phyloP scores from a whole-genome alignment of 2,329 filamentous ascomycete species.

The Aureobasidium sp. region DNA sequence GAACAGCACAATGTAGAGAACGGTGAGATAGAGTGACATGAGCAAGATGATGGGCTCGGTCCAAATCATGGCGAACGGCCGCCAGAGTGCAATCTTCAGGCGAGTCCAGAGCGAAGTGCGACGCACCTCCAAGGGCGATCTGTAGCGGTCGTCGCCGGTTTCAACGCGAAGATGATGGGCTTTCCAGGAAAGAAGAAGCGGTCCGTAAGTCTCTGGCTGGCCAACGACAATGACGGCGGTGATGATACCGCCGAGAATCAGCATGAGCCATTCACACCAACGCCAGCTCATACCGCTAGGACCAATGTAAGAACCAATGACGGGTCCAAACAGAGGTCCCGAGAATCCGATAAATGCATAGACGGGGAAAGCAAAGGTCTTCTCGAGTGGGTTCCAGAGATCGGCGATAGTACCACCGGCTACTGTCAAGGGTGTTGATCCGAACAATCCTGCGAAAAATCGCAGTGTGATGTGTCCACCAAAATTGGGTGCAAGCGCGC shows the following conservation, averaged over 20 bases:
- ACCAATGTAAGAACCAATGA: slow-evolving; percentile 17
- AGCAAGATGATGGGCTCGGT: slow-evolving; percentile 38
- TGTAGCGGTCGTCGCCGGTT: slow-evolving; percentile 20
- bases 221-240: slow-evolving; percentile 30
- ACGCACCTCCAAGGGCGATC: slow-evolving; percentile 18
- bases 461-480: slow-evolving; percentile 20
- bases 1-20: slow-evolving; percentile 47
- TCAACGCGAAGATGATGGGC: slow-evolving; percentile 24
- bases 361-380: slow-evolving; percentile 19
- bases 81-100: slow-evolving; percentile 16
- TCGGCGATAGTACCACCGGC: slow-evolving; percentile 22
- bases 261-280: slow-evolving; percentile 34
- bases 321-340: slow-evolving; percentile 18
- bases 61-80: slow-evolving; percentile 19
- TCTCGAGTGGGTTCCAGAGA: slow-evolving; percentile 20
- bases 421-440: slow-evolving; percentile 19
- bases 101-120: slow-evolving; percentile 14
- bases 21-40: slow-evolving; percentile 42
- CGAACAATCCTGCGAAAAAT: slow-evolving; percentile 21
- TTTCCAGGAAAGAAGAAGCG: slow-evolving; percentile 30
- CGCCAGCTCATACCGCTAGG: slow-evolving; percentile 21
- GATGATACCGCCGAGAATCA: slow-evolving; percentile 25
- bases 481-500: slow-evolving; percentile 17
- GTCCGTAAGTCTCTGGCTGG: slow-evolving; percentile 44
- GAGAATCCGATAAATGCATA: slow-evolving; percentile 16